phyloP scores from a whole-genome alignment of 768 basidiomycete genomes.

The Mycena metata region DNA sequence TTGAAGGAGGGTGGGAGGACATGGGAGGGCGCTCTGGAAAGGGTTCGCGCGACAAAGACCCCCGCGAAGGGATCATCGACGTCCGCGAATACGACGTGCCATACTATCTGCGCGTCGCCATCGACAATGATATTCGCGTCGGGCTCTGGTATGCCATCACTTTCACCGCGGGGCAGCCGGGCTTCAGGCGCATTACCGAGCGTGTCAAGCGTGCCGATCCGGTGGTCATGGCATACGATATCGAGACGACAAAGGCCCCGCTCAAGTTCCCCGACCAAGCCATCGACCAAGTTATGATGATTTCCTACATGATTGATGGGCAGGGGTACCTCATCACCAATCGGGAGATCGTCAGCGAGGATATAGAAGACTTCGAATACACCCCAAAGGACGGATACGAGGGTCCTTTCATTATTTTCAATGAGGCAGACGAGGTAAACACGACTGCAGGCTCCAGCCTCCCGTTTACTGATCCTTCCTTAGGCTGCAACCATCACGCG shows the following conservation, averaged over 20 bases:
- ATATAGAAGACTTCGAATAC: slow-evolving; percentile 99
- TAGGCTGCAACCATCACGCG: slow-evolving; percentile 85
- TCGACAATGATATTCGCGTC: slow-evolving; percentile 97
- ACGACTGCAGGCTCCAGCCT: neutral
- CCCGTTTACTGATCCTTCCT: slow-evolving; percentile 15
- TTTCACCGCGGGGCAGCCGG: slow-evolving; percentile 84
- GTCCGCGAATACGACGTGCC: slow-evolving; percentile 97
- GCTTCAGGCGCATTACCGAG: slow-evolving; percentile 77
- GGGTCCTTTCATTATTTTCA: slow-evolving; percentile 95
- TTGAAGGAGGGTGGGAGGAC: slow-evolving; percentile 75
- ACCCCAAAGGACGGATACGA: slow-evolving; percentile 98
- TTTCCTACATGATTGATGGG: slow-evolving; percentile 99
- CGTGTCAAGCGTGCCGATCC: slow-evolving; percentile 99
- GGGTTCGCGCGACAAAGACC: slow-evolving; percentile 74
- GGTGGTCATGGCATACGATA: slow-evolving; percentile 99
- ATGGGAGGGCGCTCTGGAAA: slow-evolving; percentile 51
- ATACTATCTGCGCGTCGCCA: slow-evolving; percentile 98
- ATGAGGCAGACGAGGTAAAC: slow-evolving; percentile 90
- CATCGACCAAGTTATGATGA: slow-evolving; percentile 99
- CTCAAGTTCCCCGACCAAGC: slow-evolving; percentile 97
- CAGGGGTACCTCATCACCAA: slow-evolving; percentile 98
- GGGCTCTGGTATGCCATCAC: slow-evolving; percentile 97
- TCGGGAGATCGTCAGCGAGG: slow-evolving; percentile 95
- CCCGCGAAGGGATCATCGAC: slow-evolving; percentile 94
- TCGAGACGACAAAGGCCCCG: slow-evolving; percentile 99